phyloP scores from a whole-genome alignment of 345 rosid genomes.

The Lepidium aucheri region DNA sequence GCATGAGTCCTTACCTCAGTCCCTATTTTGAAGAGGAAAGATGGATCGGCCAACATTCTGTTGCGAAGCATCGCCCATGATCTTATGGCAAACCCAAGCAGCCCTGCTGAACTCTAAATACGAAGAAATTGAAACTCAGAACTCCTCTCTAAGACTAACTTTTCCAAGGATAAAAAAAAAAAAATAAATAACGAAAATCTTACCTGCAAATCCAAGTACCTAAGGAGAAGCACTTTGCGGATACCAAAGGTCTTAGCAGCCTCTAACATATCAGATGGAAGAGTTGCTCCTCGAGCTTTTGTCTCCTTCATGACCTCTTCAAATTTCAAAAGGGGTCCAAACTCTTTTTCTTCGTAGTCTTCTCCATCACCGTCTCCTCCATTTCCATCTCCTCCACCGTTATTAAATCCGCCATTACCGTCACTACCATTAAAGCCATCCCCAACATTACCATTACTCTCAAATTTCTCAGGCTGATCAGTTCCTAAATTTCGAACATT shows the following conservation, averaged over 20 bases:
- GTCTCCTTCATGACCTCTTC: constrained; percentile 71
- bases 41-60: constrained; percentile 92
- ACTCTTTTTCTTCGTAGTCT: constrained; percentile 58
- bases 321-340: constrained; percentile 68
- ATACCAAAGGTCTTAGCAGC: constrained; percentile 71
- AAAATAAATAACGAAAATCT: not conserved
- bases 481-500: constrained; percentile 17
- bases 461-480: constrained; percentile 17
- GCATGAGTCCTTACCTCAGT: constrained; percentile 46
- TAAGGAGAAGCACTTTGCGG: constrained; percentile 52
- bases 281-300: constrained; percentile 57
- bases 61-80: constrained; percentile 72
- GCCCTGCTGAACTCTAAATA: constrained; percentile 57
- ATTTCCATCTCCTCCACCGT: constrained; percentile 36
- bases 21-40: constrained; percentile 91
- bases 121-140: not conserved
- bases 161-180: not conserved
- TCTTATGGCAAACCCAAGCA: constrained; percentile 55
- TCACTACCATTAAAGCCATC: constrained; percentile 26
- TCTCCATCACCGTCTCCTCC: constrained; percentile 36
- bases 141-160: not conserved
- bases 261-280: constrained; percentile 76
- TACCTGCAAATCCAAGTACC: constrained; percentile 78
- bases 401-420: constrained; percentile 35
- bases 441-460: constrained; percentile 26